phyloP scores from a whole-genome alignment of 768 basidiomycete genomes.

The Lentinula detonsa region DNA sequence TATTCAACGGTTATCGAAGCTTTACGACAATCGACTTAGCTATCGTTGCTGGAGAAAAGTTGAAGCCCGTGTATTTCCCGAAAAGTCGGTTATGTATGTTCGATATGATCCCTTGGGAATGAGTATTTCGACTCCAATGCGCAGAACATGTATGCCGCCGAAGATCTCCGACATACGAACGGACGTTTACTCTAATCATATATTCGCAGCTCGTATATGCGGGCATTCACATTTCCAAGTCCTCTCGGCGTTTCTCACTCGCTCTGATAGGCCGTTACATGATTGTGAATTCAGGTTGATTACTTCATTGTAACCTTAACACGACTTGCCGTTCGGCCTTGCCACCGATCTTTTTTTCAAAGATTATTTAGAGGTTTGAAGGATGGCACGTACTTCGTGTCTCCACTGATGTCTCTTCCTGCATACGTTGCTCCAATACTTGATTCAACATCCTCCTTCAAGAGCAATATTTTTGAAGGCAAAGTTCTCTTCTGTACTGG shows the following conservation, averaged over 20 bases:
- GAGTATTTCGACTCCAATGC: too few species aligned
- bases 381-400: neutral
- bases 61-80: too few species aligned
- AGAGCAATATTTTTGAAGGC: conserved; percentile 75
- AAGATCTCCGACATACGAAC: neutral
- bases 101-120: too few species aligned
- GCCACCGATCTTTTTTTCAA: too few species aligned
- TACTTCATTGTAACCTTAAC: too few species aligned
- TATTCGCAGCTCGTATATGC: too few species aligned
- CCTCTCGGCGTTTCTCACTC: neutral
- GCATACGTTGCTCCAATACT: conserved; percentile 40
- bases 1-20: too few species aligned
- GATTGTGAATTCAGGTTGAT: neutral
- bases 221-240: too few species aligned
- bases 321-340: too few species aligned
- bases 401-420: conserved; percentile 31
- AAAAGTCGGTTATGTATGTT: too few species aligned
- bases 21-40: too few species aligned
- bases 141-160: neutral
- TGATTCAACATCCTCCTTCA: conserved; percentile 64
- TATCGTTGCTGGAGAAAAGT: too few species aligned
- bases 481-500: conserved; percentile 92
- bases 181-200: neutral
- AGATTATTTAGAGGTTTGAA: neutral
- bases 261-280: neutral